Base-by-base conservation (phyloP, 225 moss, liverwort and hornwort species). In the Asterella californica region DNA sequence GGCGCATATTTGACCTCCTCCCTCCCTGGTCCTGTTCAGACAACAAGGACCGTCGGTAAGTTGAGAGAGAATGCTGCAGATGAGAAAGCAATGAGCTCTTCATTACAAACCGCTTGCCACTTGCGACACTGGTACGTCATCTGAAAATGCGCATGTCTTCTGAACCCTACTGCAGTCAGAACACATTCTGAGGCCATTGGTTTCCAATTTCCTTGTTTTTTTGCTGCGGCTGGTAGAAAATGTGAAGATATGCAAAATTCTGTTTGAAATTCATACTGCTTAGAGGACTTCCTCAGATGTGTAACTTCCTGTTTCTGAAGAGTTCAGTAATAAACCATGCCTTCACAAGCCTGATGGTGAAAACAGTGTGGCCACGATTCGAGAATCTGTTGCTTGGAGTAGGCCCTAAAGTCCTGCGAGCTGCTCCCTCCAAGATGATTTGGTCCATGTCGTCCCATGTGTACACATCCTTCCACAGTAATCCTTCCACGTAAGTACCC, bases 311-410 rank as follows among this genome's bases (percentile, higher is more conserved):
- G 47, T 27, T 65, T 33, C 32, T 65, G 61, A n/a, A 48, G 21
- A 59, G 59, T 15, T 12, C 34, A 1, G 29, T 57, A 29, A 52
- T 33, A 50, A 67, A 65, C 37, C 80, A 67, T 90, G 76, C 93
- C 87, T 86, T 89, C 49, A 77, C 79, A 74, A 94, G 81, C 83
- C 91, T 94, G 86, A 94, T 90, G 60, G 85, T 86, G 81, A 94
- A 91, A 71, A 92, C 81, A 33, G 92, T 89, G 87, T 91, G 91
- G 83, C 94, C 89, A 64, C 90, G 92, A 84, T 86, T 91, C 36
- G 88, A 87, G 78, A 79, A 82, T 60, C 87, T 89, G 70, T 83
- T 87, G 81, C 66, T 87, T 12, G 82, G 77, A 30, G 89, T 87
- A 57, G 70, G 71, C 47, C 88, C 90, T 9, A 89, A 53, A 22